These are phyloP conservation scores for Pichia ethanolica DNA, from an alignment of 805 yeast genomes.

Conservation along the genomic window DNA sequence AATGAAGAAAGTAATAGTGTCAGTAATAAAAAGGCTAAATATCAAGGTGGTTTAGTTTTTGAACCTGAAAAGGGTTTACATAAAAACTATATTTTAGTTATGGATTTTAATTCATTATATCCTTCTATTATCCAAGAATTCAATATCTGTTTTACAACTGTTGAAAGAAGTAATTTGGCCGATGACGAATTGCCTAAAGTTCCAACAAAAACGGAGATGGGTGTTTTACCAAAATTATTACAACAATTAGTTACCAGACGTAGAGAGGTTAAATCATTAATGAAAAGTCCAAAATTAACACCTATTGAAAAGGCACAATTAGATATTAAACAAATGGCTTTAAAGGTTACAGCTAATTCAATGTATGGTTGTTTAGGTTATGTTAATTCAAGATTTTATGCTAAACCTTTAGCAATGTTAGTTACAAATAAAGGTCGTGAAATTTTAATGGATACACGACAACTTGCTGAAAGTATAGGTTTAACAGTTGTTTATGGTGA, in stretches of 20 bases:
- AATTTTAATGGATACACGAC: constrained; percentile 86
- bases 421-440: constrained; percentile 95
- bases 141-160: constrained; percentile 95
- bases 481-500: constrained; percentile 93
- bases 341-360: constrained; percentile 96
- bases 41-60: constrained; percentile 63
- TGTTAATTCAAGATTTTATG: constrained; percentile 86
- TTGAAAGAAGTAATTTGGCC: constrained; percentile 50
- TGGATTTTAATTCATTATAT: constrained; percentile 97
- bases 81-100: constrained; percentile 79
- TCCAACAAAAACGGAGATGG: constrained; percentile 58
- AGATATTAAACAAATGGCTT: constrained; percentile 93
- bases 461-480: constrained; percentile 78
- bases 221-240: constrained; percentile 81
- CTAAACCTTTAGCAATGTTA: constrained; percentile 91
- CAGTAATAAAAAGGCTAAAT: constrained; percentile 32
- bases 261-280: constrained; percentile 79
- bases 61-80: constrained; percentile 96
- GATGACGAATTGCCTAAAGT: constrained; percentile 60
- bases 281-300: constrained; percentile 66
- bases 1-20: constrained; percentile 41
- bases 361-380: constrained; percentile 99
- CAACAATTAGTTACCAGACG: constrained; percentile 84
- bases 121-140: constrained; percentile 97
- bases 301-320: constrained; percentile 68